A percentile compares a stretch with the other conserved stretches of the same genome.
Conservation (phyloP, 2,329 filamentous ascomycete genomes). For the Curvularia spicifera region DNA sequence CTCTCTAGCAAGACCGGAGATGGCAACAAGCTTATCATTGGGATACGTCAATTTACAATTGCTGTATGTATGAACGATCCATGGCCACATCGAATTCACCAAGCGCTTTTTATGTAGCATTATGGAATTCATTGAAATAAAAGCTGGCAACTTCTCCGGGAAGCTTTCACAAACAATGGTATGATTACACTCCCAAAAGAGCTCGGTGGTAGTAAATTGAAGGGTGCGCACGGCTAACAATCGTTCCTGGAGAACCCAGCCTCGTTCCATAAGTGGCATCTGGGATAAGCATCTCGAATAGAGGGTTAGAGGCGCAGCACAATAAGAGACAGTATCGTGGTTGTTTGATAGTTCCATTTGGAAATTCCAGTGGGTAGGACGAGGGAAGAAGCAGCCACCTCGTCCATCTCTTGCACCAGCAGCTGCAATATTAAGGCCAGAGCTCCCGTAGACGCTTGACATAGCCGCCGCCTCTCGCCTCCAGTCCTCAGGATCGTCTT, state of each 20-base stretch:
- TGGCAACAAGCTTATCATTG: not conserved
- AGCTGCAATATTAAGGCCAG: not conserved
- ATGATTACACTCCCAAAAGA: not conserved
- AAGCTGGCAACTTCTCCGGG: too few relatives aligned
- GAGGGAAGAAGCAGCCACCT: not conserved
- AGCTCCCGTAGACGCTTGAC: not conserved
- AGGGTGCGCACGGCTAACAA: not conserved
- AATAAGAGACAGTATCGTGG: not conserved
- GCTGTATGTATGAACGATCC: not conserved
- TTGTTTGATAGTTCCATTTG: not conserved
- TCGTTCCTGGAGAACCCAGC: slow-evolving; percentile 1
- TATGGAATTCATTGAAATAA: too few relatives aligned
- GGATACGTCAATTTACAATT: not conserved
- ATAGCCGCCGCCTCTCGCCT: not conserved
- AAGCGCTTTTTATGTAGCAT: not conserved
- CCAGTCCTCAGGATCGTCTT: not conserved
- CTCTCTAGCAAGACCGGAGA: not conserved
- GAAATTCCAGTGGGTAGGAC: not conserved
- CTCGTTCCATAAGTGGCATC: not conserved
- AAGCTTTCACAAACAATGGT: not conserved
- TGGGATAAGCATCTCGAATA: not conserved
- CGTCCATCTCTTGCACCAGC: not conserved
- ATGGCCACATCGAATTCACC: not conserved
- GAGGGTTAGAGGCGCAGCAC: too few relatives aligned
- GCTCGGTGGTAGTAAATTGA: not conserved